These are phyloP conservation scores for Boletus eberwhitei DNA, from an alignment of 768 basidiomycete species.

Conservation along the genomic window DNA sequence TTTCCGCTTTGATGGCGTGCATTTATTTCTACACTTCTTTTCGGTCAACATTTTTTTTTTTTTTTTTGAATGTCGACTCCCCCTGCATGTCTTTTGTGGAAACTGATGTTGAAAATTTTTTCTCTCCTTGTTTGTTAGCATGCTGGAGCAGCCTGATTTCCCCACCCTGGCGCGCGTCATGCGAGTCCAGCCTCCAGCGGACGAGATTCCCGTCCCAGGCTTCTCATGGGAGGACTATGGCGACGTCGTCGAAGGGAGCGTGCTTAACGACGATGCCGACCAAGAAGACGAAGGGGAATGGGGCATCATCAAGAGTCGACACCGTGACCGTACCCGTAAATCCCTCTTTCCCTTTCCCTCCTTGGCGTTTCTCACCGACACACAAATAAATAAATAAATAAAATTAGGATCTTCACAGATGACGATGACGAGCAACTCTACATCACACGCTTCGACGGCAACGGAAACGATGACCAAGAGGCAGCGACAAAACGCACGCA, in stretches of 20 bases:
- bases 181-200: slow-evolving; percentile 57
- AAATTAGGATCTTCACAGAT: slow-evolving; percentile 16
- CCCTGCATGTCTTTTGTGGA: not conserved
- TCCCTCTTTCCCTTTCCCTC: slow-evolving; percentile 8
- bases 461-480: slow-evolving; percentile 57
- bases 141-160: slow-evolving; percentile 58
- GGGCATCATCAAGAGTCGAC: slow-evolving; percentile 67
- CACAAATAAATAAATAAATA: not conserved
- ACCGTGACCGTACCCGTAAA: slow-evolving; percentile 41
- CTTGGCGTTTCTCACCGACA: not conserved
- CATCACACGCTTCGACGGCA: slow-evolving; percentile 27
- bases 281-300: slow-evolving; percentile 74
- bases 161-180: slow-evolving; percentile 61
- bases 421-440: slow-evolving; percentile 7
- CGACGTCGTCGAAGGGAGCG: slow-evolving; percentile 44
- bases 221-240: slow-evolving; percentile 81
- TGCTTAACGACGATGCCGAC: slow-evolving; percentile 54
- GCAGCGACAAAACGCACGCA: slow-evolving; percentile 65
- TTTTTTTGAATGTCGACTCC: not conserved
- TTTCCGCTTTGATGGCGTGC: not conserved
- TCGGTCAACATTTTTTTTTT: not conserved
- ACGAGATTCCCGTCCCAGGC: slow-evolving; percentile 57
- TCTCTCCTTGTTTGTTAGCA: slow-evolving; percentile 36
- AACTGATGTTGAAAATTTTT: slow-evolving; percentile 7
- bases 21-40: not conserved